Percentiles rank a stretch among this genome's conserved stretches.
Conservation (phyloP, 177 flowering plant genomes). For the Vitis hybrid region DNA sequence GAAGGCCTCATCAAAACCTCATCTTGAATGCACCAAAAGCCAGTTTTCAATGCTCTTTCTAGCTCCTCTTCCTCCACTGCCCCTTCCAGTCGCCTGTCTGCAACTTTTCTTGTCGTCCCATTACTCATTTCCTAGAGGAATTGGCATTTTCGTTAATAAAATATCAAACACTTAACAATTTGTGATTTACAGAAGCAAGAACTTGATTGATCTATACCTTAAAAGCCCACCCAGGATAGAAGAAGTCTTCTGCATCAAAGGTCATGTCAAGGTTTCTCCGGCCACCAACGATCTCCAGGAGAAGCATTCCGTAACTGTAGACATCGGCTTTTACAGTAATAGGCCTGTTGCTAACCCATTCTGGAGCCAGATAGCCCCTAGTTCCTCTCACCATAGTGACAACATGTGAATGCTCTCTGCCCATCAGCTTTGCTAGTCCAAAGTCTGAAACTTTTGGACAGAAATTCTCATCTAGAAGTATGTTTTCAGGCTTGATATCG, state of each 20-base stretch:
- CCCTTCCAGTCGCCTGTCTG: constrained; percentile 57
- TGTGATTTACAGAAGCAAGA: too few relatives aligned
- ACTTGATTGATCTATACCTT: constrained; percentile 40
- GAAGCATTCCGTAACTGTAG: constrained; percentile 94
- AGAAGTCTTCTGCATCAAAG: constrained; percentile 67
- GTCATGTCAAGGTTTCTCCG: constrained; percentile 90
- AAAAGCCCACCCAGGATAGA: constrained; percentile 93
- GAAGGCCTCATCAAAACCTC: constrained; percentile 75
- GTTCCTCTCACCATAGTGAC: constrained; percentile 94
- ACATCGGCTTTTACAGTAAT: constrained; percentile 94
- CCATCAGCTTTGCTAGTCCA: constrained; percentile 93
- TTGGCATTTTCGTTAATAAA: neutral
- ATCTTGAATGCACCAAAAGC: constrained; percentile 96
- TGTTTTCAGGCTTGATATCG: constrained; percentile 94
- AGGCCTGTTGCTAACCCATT: constrained; percentile 89
- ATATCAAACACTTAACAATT: too few relatives aligned
- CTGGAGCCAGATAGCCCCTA: constrained; percentile 89
- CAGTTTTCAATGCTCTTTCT: constrained; percentile 63
- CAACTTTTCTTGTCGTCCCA: constrained; percentile 59
- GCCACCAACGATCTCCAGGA: constrained; percentile 88
- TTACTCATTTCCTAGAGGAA: constrained; percentile 57
- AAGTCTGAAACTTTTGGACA: constrained; percentile 92
- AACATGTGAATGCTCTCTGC: constrained; percentile 82
- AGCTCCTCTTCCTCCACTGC: constrained; percentile 65
- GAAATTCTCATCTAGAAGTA: constrained; percentile 76